Evolutionary conservation across 805 yeast genomes (phyloP).

Genomic region (Starmera dryadoides): DNA sequence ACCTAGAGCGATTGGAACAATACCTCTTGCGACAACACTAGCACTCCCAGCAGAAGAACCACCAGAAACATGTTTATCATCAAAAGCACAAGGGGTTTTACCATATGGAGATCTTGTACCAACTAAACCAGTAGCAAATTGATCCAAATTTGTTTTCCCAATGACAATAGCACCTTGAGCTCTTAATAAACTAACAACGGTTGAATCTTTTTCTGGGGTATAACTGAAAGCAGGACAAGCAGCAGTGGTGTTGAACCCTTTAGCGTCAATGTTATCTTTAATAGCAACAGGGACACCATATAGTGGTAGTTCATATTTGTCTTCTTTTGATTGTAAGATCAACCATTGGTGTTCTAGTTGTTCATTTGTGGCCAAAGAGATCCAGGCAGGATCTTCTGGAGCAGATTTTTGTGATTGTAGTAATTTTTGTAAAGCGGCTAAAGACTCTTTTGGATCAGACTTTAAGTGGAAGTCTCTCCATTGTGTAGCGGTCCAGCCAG

Average conservation of each 20-base stretch:
- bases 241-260: conserved; percentile 80
- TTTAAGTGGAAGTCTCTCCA: conserved; percentile 68
- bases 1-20: conserved; percentile 84
- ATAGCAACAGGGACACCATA: conserved; percentile 95
- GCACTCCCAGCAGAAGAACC: conserved; percentile 98
- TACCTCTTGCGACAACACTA: conserved; percentile 80
- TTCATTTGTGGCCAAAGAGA: conserved; percentile 61
- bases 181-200: conserved; percentile 65
- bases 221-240: conserved; percentile 87
- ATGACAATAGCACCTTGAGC: conserved; percentile 88
- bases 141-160: conserved; percentile 94
- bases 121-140: conserved; percentile 95
- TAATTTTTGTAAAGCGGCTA: conserved; percentile 36
- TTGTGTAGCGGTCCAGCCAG: conserved; percentile 77
- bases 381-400: conserved; percentile 84
- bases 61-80: conserved; percentile 76
- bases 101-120: conserved; percentile 97
- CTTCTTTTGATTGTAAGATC: conserved; percentile 53
- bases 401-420: conserved; percentile 38
- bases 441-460: conserved; percentile 56
- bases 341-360: conserved; percentile 72
- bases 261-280: conserved; percentile 90
- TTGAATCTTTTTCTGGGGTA: conserved; percentile 64
- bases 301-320: conserved; percentile 52
- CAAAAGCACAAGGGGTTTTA: conserved; percentile 72